These are phyloP conservation scores for Toxoplasma gondii DNA, from an alignment of 169 alveolate genomes.

Conservation along the genomic window DNA sequence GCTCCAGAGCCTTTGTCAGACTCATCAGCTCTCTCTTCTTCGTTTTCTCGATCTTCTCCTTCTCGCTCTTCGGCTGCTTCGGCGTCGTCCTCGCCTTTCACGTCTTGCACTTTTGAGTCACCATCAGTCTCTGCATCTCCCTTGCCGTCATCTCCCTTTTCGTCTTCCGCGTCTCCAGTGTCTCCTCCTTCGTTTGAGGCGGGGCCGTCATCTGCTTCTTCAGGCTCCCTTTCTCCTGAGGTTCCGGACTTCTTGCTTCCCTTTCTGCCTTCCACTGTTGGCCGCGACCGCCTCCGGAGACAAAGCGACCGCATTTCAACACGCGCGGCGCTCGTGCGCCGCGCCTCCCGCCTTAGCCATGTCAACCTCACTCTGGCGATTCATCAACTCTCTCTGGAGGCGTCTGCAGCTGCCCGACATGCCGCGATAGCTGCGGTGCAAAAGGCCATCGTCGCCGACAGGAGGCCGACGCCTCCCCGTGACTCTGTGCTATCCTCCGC, in stretches of 20 bases:
- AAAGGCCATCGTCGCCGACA: neutral
- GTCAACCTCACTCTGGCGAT: neutral
- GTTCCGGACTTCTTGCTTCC: neutral
- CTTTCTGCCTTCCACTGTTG: conserved; percentile 13
- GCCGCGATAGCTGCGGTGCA: neutral
- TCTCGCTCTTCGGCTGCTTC: neutral
- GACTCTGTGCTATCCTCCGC: neutral
- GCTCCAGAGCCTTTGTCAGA: neutral
- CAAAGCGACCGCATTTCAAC: neutral
- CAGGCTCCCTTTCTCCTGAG: neutral
- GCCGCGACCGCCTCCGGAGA: neutral
- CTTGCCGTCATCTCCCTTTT: neutral
- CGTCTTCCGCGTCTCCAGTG: neutral
- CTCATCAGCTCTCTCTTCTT: neutral
- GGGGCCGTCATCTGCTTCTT: neutral
- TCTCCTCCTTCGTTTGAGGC: neutral
- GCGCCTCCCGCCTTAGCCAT: neutral
- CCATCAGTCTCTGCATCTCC: neutral
- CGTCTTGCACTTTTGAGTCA: neutral
- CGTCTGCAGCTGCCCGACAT: neutral
- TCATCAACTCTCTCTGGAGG: neutral
- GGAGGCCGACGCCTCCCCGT: neutral
- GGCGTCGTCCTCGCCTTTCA: neutral
- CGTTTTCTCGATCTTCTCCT: neutral
- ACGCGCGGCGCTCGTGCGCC: conserved; percentile 8